Base-by-base conservation (phyloP, 352 stramenopile species). In the Phytophthora meadii region DNA sequence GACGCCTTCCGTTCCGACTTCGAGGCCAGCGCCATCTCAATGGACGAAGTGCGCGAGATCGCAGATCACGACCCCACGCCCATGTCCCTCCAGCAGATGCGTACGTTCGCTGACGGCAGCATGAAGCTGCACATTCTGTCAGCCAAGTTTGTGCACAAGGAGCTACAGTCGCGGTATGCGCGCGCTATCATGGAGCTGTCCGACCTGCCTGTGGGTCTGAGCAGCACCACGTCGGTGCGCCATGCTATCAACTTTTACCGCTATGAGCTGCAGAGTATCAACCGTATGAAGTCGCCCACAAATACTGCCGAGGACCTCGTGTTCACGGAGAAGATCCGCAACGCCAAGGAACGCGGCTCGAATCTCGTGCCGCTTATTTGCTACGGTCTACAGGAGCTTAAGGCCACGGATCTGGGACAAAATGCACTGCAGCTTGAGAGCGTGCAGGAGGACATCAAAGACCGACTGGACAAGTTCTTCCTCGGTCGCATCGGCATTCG, bases 401-500 rank as follows among this genome's bases (percentile, higher is more conserved):
- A 79, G 41, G 22, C 54, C 34, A 90, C 83, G 5, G 79, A 90
- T 32, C 50, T 88, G 1, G 81, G 80, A 17, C 64, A 67, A 45
- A 84, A 72, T 50, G 76, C 77, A 19, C 71, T 92, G 54, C 72
- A 77, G 49, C 68, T 85, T 24, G 74, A 77, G 54, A 74, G 59
- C 41, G 76, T 90, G 34, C 84, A 92, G 54, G 78, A 90, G 24
- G 82, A 90, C 51, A 77, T 92, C 51, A 83, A 82, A 57, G 58
- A 87, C 12, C 77, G 74, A 61, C 81, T 99, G 27, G 98, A 99
- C 78, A 87, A 87, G 44, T 99, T 99, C 77, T 99, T 99, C 73
- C 89, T 99, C 50, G 96, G 84, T 24, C 87, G 98, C n/a, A 99
- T 99, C 63, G 98, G 97, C 42, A 99, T 99, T 75, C 94, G 98